Evolutionary conservation across 306 rosid species (phyloP).

Genomic region (Prinsepia uniflora): DNA sequence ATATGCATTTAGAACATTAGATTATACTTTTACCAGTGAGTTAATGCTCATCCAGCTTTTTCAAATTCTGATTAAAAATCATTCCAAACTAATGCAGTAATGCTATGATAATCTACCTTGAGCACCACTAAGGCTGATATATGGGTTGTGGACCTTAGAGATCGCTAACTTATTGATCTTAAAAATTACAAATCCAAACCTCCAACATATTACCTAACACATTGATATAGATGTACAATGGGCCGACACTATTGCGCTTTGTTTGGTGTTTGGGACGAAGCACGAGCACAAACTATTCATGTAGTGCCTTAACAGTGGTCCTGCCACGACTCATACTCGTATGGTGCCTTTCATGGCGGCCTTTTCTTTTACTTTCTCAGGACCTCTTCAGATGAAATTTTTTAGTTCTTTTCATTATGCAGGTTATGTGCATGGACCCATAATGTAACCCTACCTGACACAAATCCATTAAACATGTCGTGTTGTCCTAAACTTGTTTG

Average conservation of each 20-base stretch:
- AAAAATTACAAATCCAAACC: background rate
- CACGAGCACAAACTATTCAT: background rate
- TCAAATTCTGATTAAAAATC: background rate
- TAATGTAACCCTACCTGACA: too few species aligned
- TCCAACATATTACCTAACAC: background rate
- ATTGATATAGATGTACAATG: background rate
- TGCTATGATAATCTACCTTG: background rate
- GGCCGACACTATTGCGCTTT: background rate
- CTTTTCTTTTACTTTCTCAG: background rate
- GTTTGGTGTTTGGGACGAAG: background rate
- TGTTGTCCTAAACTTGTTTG: background rate
- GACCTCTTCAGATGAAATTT: background rate
- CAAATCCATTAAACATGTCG: background rate
- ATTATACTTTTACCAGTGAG: slow-evolving; percentile 1
- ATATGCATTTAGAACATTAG: slow-evolving; percentile 1
- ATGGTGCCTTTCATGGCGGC: background rate
- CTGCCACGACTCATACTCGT: background rate
- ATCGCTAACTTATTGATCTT: background rate
- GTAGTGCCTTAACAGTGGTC: background rate
- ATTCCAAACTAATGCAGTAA: background rate
- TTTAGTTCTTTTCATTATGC: background rate
- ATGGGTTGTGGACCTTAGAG: background rate
- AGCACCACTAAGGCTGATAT: background rate
- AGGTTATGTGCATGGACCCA: background rate
- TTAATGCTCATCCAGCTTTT: background rate